Base-by-base conservation (phyloP, 1,284 basidiomycete species). In the Microbotryomycetes sp. region DNA sequence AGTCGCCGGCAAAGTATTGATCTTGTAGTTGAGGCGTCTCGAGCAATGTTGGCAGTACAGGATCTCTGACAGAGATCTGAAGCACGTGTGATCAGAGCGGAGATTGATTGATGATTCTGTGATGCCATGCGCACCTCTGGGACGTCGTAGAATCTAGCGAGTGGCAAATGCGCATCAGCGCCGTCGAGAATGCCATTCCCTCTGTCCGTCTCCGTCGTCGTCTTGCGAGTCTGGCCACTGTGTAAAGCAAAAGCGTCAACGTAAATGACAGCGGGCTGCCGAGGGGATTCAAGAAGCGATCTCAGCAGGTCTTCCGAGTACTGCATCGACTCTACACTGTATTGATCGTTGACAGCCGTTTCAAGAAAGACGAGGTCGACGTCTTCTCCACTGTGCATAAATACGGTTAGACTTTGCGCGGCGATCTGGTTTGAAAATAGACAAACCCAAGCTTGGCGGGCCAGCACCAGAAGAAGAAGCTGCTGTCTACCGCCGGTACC, bases 381-480 rank as follows among this genome's bases (percentile, higher is more conserved):
- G 18, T 41, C 35, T 41, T 41, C 11, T 11, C 35, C 35, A 11
- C 35, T 41, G 35, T 18, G 18, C 9, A 41, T 18, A 18, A 41
- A 18, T 41, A n/a, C n/a, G n/a, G n/a, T n/a, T n/a, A n/a, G n/a
- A n/a, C n/a, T n/a, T n/a, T n/a, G n/a, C n/a, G n/a, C n/a, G n/a
- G n/a, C n/a, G n/a, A n/a, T n/a, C n/a, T n/a, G n/a, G n/a, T n/a
- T n/a, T n/a, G 13, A 4, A 11, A 5, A 11, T 52, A 16, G 9
- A 3, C 51, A 11, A 35, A 29, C n/a, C 28, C 6, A 6, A 56
- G n/a, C 2, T 46, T 28, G 2, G 28, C 48, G n/a, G 54, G 3
- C 54, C 54, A 61, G 46, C 59, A 61, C 54, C 54, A 61, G 29
- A 47, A 27, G 11, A 61, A 57, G 27, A 52, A 61, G 26, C 16